Evolutionary conservation across 768 basidiomycete species (phyloP).

Genomic region (Hygrophorus pudorinus): DNA sequence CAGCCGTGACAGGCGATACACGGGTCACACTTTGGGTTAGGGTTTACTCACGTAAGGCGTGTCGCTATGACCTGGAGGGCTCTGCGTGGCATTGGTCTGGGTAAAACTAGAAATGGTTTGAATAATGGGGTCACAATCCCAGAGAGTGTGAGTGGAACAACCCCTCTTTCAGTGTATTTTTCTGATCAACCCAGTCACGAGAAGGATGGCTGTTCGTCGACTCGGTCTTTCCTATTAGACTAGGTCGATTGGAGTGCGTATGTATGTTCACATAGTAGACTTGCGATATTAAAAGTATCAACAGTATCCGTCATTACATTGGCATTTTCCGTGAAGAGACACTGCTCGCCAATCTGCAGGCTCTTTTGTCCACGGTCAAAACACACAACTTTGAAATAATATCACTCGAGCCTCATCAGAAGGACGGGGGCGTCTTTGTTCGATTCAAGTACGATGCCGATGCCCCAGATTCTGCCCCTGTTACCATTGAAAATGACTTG

Average conservation of each 20-base stretch:
- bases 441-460: slow-evolving; percentile 47
- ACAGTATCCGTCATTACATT: slow-evolving; percentile 56
- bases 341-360: slow-evolving; percentile 38
- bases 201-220: slow-evolving; percentile 65
- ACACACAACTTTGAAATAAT: slow-evolving; percentile 52
- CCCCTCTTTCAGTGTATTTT: no score
- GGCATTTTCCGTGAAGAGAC: slow-evolving; percentile 50
- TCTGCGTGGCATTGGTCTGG: no score
- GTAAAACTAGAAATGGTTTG: no score
- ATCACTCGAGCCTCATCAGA: slow-evolving; percentile 52
- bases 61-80: no score
- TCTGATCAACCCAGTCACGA: slow-evolving; percentile 8
- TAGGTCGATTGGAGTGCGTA: slow-evolving; percentile 67
- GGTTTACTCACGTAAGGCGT: no score
- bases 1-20: no score
- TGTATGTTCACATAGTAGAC: slow-evolving; percentile 2
- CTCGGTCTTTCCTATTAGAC: slow-evolving; percentile 66
- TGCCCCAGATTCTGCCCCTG: slow-evolving; percentile 21
- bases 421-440: slow-evolving; percentile 85
- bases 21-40: no score
- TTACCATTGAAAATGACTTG: slow-evolving; percentile 43
- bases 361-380: slow-evolving; percentile 41
- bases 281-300: slow-evolving; percentile 4
- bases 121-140: no score
- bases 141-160: no score